Percentiles rank a stretch among this genome's conserved stretches.
Evolutionary conservation across 2,329 filamentous ascomycete species (phyloP).

Genomic region (Orbilia javanica): DNA sequence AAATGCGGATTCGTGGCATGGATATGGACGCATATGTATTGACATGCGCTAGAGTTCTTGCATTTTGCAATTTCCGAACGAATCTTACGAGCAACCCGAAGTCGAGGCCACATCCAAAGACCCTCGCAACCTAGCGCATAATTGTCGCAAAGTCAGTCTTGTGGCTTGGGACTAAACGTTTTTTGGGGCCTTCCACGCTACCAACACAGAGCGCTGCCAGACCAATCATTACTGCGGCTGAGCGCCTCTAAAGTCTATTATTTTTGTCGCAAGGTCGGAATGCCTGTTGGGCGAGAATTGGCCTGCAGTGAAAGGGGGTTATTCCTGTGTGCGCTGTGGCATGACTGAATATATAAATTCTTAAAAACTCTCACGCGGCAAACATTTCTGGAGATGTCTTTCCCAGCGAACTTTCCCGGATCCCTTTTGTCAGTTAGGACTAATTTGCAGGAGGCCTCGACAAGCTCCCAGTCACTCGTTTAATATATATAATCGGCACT

Average conservation of each 20-base stretch:
- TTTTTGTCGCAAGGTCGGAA: neutral
- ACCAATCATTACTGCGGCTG: constrained; percentile 13
- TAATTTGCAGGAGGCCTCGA: neutral
- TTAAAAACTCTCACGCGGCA: neutral
- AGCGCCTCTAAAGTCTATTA: constrained; percentile 2
- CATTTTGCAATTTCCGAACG: neutral
- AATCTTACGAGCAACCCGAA: too few species aligned
- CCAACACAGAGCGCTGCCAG: neutral
- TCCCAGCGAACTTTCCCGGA: neutral
- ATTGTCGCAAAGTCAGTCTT: neutral
- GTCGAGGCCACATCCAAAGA: neutral
- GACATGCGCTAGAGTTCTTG: too few species aligned
- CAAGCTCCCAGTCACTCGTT: constrained; percentile 2
- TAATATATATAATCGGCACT: too few species aligned
- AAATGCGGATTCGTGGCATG: too few species aligned
- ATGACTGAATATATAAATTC: neutral
- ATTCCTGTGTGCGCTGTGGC: constrained; percentile 24
- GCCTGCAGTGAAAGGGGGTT: constrained; percentile 4
- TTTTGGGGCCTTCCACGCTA: neutral
- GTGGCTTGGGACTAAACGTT: neutral
- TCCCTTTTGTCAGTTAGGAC: neutral
- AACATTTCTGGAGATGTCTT: neutral
- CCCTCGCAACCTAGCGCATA: neutral
- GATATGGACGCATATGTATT: too few species aligned
- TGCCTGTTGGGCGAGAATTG: neutral